Conservation (phyloP, 116 monocot species). For the Cymodocea nodosa region DNA sequence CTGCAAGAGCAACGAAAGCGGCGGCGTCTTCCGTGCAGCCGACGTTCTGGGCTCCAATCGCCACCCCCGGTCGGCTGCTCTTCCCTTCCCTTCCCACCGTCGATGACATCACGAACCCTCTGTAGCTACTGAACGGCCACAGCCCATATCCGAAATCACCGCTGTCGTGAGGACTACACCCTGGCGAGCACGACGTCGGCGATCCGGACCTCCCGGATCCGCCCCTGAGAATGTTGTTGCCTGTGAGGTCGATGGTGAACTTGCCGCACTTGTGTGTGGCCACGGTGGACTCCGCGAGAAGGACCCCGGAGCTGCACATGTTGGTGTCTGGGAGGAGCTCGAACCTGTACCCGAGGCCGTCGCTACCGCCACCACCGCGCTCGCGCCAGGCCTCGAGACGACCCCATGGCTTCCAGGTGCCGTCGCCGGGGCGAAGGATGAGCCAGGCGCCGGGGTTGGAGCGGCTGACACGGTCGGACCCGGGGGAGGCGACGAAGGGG, state of each 20-base stretch:
- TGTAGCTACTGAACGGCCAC: slow-evolving; percentile 42
- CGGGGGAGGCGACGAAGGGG: slow-evolving; percentile 68
- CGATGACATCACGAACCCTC: slow-evolving; percentile 89
- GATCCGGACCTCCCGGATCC: no score
- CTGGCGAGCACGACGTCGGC: slow-evolving; percentile 25
- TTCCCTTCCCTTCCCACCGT: slow-evolving; percentile 58
- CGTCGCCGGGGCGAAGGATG: slow-evolving; percentile 53
- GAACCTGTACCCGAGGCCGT: slow-evolving; percentile 60
- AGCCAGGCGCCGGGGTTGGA: slow-evolving; percentile 82
- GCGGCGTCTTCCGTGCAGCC: slow-evolving; percentile 58
- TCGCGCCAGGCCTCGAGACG: slow-evolving; percentile 48
- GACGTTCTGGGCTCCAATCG: slow-evolving; percentile 73
- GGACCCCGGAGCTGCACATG: slow-evolving; percentile 22
- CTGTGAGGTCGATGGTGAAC: slow-evolving; percentile 66
- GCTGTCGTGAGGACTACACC: slow-evolving; percentile 56
- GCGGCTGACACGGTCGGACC: slow-evolving; percentile 49
- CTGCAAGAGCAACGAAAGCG: slow-evolving; percentile 23
- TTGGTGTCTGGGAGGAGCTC: slow-evolving; percentile 46
- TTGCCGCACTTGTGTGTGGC: slow-evolving; percentile 57
- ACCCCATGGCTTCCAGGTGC: slow-evolving; percentile 74
- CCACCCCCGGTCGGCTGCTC: slow-evolving; percentile 38
- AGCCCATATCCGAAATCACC: slow-evolving; percentile 47
- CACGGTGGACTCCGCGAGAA: slow-evolving; percentile 52
- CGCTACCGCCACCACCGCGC: slow-evolving; percentile 22
- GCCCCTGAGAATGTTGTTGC: slow-evolving; percentile 1